Evolutionary conservation across 2,329 filamentous ascomycete species (phyloP), one percentile per base, ranked within the genome.

Genomic region (Cyphellophora attinorum): DNA sequence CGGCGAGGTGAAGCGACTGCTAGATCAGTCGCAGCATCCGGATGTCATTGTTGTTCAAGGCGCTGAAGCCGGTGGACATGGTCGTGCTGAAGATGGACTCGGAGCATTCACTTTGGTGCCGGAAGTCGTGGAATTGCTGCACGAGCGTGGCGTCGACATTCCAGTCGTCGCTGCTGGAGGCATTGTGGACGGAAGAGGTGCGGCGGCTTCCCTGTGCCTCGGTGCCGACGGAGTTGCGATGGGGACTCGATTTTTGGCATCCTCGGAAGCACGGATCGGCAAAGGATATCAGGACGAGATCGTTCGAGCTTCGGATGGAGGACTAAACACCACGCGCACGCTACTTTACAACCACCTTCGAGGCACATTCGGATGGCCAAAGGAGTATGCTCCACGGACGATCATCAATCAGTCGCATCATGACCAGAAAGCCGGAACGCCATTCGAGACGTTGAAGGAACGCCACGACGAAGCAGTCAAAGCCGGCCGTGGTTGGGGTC

Each of bases 241-340:
- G 62, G 79, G 79, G 0, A 82, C 79, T 1, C 64, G 76, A 4
- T 77, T 79, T 37, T 62, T 81, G 0, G 73, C 73, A 1, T 51
- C 58, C 3, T 49, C 47, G 0, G 69, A 74, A 47, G 62, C 67
- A 3, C 25, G 37, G 4, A 59, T 74, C 12, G 48, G 63, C 2
- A 50, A 51, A 17, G 70, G 68, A 0, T 74, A 74, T 43, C 59
- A 57, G 40, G 40, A 61, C 6, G 66, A 65, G 31, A 54, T 74
- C 0, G 35, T 74, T 1, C 46, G 57, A 3, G 63, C 62, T 1
- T 54, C 39, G 1, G 71, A 75, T 48, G 71, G 71, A 1, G 72
- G 68, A 0, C 49, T 59, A 19, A 61, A 42, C 18, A 75, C 70
- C 0, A 58, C 61, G n/a, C 52, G 69, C 21, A 66, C 64, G 1